Evolutionary conservation across 2,329 filamentous ascomycete species (phyloP).

Genomic region (Juglanconis oblonga): DNA sequence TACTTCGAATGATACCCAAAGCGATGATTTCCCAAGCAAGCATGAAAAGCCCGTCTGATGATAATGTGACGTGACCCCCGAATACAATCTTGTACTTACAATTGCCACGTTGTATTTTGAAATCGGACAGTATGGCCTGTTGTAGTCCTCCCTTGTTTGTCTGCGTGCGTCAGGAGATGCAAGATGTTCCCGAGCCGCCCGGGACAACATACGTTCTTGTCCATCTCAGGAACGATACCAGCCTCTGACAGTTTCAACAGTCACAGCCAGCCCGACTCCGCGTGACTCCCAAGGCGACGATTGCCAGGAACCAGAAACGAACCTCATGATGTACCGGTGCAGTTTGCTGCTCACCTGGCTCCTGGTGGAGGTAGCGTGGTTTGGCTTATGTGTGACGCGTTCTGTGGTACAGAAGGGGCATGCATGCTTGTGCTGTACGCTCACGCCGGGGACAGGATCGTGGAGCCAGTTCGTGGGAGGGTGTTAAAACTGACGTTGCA

Average conservation of each 20-base stretch:
- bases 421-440: neutral
- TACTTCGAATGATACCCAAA: slow-evolving; percentile 6
- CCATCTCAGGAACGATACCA: neutral
- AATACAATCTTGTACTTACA: neutral
- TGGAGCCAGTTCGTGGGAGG: neutral
- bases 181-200: neutral
- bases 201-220: neutral
- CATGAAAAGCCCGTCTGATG: neutral
- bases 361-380: neutral
- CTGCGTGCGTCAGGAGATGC: neutral
- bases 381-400: neutral
- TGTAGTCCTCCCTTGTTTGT: neutral
- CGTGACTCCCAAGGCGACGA: neutral
- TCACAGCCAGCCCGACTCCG: neutral
- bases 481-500: neutral
- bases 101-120: neutral
- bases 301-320: neutral
- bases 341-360: neutral
- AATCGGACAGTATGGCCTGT: neutral
- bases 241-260: neutral
- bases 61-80: neutral
- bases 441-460: neutral
- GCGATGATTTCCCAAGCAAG: neutral
- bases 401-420: neutral
- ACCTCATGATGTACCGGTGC: neutral